Base-by-base conservation (phyloP, 495 filamentous ascomycete genomes). In the Sphaerosporella brunnea region DNA sequence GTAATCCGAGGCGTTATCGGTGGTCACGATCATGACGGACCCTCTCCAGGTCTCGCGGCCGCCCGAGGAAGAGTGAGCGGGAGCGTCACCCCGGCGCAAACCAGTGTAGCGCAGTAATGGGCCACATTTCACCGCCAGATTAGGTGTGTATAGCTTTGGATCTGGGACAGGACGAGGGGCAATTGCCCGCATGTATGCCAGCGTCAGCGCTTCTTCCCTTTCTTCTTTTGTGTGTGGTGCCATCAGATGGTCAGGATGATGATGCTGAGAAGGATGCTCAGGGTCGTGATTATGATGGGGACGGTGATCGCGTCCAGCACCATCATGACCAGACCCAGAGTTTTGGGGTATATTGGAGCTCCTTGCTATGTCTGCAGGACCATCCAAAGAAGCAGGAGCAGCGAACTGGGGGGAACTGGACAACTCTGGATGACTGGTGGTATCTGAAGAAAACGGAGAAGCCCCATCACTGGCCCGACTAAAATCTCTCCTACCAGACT, bases 1-100 rank as follows among this genome's bases (percentile, higher is more conserved):
- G 60, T 93, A 93, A 1, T 77, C 78, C 3, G 86, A 94, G 20
- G 78, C 68, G 7, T 73, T 70, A 56, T 96, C 88, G 28, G 72
- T 69, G 0, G 90, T 95, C 25, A 96, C 84, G 48, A 96, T 90
- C 82, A 97, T 82, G 23, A 96, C 69, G 49, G 75, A 86, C 21
- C 90, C 90, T 63, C 85, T 74, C 90, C 90, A 97, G 20, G 84
- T 79, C 49, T 93, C 84, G 49, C 77, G 73, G 63, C 53, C 1
- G 64, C 63, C 40, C 32, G 55, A 64, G 28, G 64, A 46, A 55
- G 59, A 34, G 56, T 56, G 13, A 48, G 59, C 34, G 63, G 60
- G 42, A 46, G 51, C 0, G 51, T 51, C 34, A 61, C 82, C 75
- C 39, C 65, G 62, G 36, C 77, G 69, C 28, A 94, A 69, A n/a